These are phyloP conservation scores for Cercophora samala DNA, from an alignment of 495 filamentous ascomycete genomes.

Conservation along the genomic window DNA sequence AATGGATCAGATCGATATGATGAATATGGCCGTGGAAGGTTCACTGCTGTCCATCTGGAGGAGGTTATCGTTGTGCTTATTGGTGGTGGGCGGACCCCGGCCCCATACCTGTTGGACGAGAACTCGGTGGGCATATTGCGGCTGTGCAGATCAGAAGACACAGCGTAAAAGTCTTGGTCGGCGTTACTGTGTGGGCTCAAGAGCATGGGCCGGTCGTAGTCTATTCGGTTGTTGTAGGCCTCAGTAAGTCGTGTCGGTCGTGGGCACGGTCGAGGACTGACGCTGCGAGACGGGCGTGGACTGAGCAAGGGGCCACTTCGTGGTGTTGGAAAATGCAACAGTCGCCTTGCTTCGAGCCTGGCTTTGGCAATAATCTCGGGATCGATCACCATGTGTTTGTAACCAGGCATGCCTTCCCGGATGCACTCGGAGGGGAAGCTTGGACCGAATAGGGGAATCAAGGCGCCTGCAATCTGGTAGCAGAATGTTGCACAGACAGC, in stretches of 20 bases:
- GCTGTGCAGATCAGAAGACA: constrained; percentile 13
- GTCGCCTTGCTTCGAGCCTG: constrained; percentile 49
- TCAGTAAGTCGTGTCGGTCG: constrained; percentile 6
- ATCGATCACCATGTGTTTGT: constrained; percentile 67
- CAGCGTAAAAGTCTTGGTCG: constrained; percentile 38
- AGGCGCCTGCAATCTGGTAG: constrained; percentile 71
- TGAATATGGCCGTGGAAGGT: constrained; percentile 5
- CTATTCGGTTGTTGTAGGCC: constrained; percentile 11
- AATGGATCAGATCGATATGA: neutral
- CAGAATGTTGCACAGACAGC: constrained; percentile 87
- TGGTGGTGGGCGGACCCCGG: neutral
- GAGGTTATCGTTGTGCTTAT: constrained; percentile 6
- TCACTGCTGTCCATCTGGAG: constrained; percentile 20
- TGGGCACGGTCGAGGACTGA: constrained; percentile 19
- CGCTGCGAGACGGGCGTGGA: constrained; percentile 12
- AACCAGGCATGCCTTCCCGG: constrained; percentile 52
- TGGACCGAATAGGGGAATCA: constrained; percentile 85
- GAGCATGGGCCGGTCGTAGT: constrained; percentile 13
- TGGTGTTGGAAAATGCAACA: constrained; percentile 13
- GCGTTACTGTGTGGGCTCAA: constrained; percentile 39
- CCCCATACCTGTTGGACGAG: neutral
- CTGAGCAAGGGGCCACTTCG: constrained; percentile 5
- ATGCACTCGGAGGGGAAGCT: constrained; percentile 72
- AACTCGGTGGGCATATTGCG: neutral
- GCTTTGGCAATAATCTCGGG: constrained; percentile 54